Base-by-base conservation (phyloP, 257 asterid species). In the Vinca minor region DNA sequence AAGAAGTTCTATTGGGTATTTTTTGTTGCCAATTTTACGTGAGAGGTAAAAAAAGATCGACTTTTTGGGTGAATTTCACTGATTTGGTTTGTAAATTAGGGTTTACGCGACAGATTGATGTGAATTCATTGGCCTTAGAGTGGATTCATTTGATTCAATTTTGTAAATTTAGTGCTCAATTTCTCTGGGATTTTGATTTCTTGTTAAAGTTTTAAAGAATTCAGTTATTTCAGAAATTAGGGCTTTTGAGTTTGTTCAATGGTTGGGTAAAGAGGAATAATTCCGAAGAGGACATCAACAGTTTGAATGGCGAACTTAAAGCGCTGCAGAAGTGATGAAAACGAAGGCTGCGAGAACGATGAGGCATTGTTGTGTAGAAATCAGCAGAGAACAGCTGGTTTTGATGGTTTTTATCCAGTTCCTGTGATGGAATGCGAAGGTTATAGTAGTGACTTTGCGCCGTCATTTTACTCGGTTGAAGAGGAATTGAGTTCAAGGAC, bases 261-360 rank as follows among this genome's bases (percentile, higher is more conserved):
- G 48, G 50, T 68, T 53, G 74, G 58, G 60, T 65, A n/a, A n/a
- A n/a, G n/a, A n/a, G 55, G 63, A 32, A 81, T 84, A 89, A 76
- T 75, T 69, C 69, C 67, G 74, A 71, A 73, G 45, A 65, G 45
- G 63, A 69, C 71, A 52, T 48, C 34, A 62, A 62, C 68, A 69
- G 23, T 65, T 38, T 79, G 72, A 73, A 90, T 83, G 95, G 92
- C 96, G 69, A 85, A 84, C 67, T 73, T 85, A 20, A 90, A 90
- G 72, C 87, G 93, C 28, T 81, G 89, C 65, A 75, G 80, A 54
- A 68, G 65, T 38, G 87, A 76, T 35, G 82, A 62, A 67, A 69
- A 68, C 49, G 49, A 67, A 17, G 71, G 64, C 14, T 69, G 63
- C n/a, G 73, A 38, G 3, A 59, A 67, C 50, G 83, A 46, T 10